phyloP scores from a whole-genome alignment of 225 moss, liverwort and hornwort species.

The Physcomitrellopsis africana region DNA sequence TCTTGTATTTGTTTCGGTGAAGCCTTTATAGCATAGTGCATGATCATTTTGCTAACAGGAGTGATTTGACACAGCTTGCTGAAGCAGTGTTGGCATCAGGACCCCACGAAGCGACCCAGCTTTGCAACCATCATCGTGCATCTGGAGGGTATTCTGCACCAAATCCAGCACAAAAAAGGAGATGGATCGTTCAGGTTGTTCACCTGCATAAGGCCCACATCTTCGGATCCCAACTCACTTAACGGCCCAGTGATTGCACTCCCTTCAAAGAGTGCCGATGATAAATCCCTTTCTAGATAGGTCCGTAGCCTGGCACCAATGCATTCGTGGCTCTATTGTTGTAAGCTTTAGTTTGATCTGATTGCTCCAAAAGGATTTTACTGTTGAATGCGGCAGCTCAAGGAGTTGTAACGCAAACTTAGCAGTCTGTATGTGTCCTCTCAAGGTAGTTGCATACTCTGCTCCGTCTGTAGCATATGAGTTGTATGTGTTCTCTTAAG shows the following conservation, averaged over 20 bases:
- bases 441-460: no score
- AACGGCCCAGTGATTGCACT: slow-evolving; percentile 3
- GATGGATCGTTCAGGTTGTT: slow-evolving; percentile 40
- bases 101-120: slow-evolving; percentile 44
- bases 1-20: background rate
- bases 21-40: background rate
- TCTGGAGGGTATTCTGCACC: slow-evolving; percentile 45
- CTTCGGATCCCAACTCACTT: slow-evolving; percentile 18
- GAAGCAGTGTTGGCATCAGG: slow-evolving; percentile 53
- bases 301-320: background rate
- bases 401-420: background rate
- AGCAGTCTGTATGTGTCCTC: no score
- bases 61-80: slow-evolving; percentile 49
- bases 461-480: background rate
- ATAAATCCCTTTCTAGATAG: slow-evolving; percentile 11
- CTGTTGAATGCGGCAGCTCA: background rate
- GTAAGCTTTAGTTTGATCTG: background rate
- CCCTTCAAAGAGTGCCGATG: slow-evolving; percentile 3
- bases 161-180: slow-evolving; percentile 32
- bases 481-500: background rate
- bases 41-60: background rate
- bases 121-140: slow-evolving; percentile 45
- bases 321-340: background rate
- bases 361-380: background rate
- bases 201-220: slow-evolving; percentile 32